These are phyloP conservation scores for Xylariaceae sp. DNA, from an alignment of 2,329 filamentous ascomycete genomes.

Conservation along the genomic window DNA sequence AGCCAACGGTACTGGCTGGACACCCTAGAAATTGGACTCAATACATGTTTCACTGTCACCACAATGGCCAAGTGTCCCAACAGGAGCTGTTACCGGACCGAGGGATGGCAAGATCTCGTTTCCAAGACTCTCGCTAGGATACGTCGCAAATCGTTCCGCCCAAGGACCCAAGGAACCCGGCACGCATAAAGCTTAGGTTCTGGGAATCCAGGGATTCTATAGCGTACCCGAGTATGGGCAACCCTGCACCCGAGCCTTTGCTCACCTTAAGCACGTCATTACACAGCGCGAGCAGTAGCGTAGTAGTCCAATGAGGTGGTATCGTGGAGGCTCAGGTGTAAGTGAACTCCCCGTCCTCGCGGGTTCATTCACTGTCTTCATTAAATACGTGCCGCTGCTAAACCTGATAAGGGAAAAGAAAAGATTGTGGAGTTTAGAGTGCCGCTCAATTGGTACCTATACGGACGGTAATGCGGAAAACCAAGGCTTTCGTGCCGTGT, in stretches of 20 bases:
- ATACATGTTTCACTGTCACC: conserved; percentile 1
- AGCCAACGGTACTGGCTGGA: background rate
- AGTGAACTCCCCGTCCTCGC: conserved; percentile 1
- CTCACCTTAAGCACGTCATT: background rate
- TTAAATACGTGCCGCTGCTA: background rate
- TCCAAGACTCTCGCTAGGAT: background rate
- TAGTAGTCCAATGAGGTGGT: background rate
- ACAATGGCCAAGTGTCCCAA: background rate
- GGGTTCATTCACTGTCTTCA: background rate
- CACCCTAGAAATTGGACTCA: background rate
- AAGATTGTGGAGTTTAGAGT: conserved; percentile 1
- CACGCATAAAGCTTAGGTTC: background rate
- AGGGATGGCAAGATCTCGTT: background rate
- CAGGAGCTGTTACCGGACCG: background rate
- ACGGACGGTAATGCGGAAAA: background rate
- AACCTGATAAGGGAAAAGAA: conserved; percentile 5
- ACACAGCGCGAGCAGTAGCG: background rate
- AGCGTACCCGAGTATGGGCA: conserved; percentile 8
- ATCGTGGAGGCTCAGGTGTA: conserved; percentile 4
- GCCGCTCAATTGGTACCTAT: background rate
- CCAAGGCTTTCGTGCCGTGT: background rate
- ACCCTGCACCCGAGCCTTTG: conserved; percentile 6
- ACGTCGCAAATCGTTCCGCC: background rate
- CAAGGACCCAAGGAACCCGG: background rate
- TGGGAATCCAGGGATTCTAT: background rate